Evolutionary conservation across 148 eudicot species (phyloP).

Genomic region (Vaccinium vitisidaea): DNA sequence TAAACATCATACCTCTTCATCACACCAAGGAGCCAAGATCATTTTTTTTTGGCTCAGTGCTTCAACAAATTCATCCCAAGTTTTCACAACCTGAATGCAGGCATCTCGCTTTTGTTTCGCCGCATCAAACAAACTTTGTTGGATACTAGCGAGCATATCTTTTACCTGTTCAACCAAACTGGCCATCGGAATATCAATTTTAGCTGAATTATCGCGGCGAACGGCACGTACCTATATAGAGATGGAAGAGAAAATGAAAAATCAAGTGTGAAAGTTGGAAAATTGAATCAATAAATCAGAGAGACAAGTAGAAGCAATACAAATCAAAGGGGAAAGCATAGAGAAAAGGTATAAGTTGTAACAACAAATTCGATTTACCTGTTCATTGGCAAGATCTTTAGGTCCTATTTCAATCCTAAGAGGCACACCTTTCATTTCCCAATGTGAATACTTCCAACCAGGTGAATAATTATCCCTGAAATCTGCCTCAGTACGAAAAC

Average conservation of each 20-base stretch:
- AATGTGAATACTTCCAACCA: conserved; percentile 99
- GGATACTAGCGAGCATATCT: conserved; percentile 60
- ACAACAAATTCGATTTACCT: conserved; percentile 40
- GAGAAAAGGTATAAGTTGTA: background rate
- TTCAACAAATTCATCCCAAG: conserved; percentile 93
- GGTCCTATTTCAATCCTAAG: conserved; percentile 97
- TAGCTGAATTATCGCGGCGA: conserved; percentile 76
- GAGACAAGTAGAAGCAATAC: background rate
- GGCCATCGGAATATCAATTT: conserved; percentile 72
- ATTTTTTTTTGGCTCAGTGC: conserved; percentile 81
- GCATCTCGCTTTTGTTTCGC: conserved; percentile 87
- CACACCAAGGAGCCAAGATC: conserved; percentile 99
- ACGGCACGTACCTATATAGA: conserved; percentile 70
- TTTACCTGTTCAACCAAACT: conserved; percentile 54
- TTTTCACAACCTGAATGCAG: conserved; percentile 59
- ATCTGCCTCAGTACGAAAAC: conserved; percentile 78
- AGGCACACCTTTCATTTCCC: conserved; percentile 99
- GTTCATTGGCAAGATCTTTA: conserved; percentile 85
- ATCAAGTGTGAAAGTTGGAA: background rate
- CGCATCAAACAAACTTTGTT: conserved; percentile 59
- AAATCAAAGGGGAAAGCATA: background rate
- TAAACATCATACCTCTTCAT: conserved; percentile 77
- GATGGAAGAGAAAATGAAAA: conserved; percentile 6
- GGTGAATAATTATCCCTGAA: conserved; percentile 94
- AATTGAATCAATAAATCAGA: background rate